Evolutionary conservation across 2,329 filamentous ascomycete genomes (phyloP).

Genomic region (Ophiocordyceps unilateralis): DNA sequence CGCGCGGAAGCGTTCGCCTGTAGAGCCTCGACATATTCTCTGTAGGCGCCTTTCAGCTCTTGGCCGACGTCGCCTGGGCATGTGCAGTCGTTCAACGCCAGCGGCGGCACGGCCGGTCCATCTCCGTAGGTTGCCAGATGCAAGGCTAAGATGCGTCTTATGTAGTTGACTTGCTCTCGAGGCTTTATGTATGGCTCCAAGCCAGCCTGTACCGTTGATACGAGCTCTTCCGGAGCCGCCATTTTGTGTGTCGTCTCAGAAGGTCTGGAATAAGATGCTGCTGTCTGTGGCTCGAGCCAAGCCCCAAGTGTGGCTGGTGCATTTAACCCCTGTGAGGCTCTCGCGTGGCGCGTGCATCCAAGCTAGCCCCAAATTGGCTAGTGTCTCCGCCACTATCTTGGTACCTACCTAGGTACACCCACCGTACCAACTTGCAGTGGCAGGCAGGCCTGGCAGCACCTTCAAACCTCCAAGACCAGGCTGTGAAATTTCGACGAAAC

Average conservation of each 20-base stretch:
- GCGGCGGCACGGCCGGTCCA: constrained; percentile 23
- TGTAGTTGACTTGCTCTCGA: constrained; percentile 37
- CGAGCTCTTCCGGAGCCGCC: constrained; percentile 14
- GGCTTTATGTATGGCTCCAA: constrained; percentile 37
- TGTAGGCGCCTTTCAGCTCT: constrained; percentile 28
- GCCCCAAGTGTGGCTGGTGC: neutral
- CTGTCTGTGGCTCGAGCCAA: neutral
- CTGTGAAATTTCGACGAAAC: neutral
- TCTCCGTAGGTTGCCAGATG: constrained; percentile 31
- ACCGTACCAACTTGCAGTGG: too few relatives aligned
- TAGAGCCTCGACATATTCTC: constrained; percentile 37
- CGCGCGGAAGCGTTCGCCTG: constrained; percentile 33
- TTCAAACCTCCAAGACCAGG: neutral
- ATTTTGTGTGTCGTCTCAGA: constrained; percentile 6
- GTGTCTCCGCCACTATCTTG: neutral
- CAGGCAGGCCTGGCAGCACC: neutral
- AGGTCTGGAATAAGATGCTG: too few relatives aligned
- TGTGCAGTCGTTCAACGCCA: constrained; percentile 29
- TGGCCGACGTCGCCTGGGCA: constrained; percentile 16
- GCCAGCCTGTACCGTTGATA: constrained; percentile 20
- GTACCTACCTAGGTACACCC: too few relatives aligned
- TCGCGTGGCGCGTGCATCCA: neutral
- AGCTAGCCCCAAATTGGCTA: neutral
- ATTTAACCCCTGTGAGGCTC: neutral
- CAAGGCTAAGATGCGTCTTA: constrained; percentile 35